Percentiles rank a stretch among this genome's conserved stretches.
These are phyloP conservation scores for Aspergillus fructus DNA, from an alignment of 2,329 filamentous ascomycete genomes.

Conservation along the genomic window DNA sequence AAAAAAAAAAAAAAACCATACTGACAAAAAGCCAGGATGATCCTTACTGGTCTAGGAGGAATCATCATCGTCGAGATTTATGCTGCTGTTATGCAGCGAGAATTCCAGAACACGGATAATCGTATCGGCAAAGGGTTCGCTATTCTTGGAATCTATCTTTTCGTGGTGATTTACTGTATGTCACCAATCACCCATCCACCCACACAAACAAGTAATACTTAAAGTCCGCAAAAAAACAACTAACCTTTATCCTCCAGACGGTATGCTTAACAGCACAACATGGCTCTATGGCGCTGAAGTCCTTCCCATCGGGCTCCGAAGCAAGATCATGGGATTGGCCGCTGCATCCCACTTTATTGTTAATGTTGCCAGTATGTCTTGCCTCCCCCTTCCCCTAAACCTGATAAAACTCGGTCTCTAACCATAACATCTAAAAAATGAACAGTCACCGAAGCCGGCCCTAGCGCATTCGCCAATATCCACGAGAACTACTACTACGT, in stretches of 20 bases:
- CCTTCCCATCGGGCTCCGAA: conserved; percentile 53
- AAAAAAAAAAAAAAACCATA: neutral
- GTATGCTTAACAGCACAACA: conserved; percentile 55
- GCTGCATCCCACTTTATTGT: conserved; percentile 56
- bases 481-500: conserved; percentile 63
- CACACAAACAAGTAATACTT: neutral
- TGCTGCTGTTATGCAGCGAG: conserved; percentile 57
- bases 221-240: neutral
- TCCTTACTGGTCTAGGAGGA: conserved; percentile 52
- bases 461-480: conserved; percentile 57
- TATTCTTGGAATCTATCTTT: conserved; percentile 60
- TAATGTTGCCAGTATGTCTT: conserved; percentile 48
- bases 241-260: conserved; percentile 32
- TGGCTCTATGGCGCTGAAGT: conserved; percentile 59
- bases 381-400: neutral
- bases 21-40: conserved; percentile 45
- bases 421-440: neutral
- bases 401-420: neutral
- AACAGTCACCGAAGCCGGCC: conserved; percentile 53
- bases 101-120: conserved; percentile 58
- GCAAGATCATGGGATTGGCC: conserved; percentile 57
- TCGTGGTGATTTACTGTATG: conserved; percentile 56
- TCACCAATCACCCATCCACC: neutral
- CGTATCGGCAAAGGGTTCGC: conserved; percentile 59
- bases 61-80: conserved; percentile 60